Base-by-base conservation (phyloP, 768 basidiomycete species). In the Auriscalpium orientale region DNA sequence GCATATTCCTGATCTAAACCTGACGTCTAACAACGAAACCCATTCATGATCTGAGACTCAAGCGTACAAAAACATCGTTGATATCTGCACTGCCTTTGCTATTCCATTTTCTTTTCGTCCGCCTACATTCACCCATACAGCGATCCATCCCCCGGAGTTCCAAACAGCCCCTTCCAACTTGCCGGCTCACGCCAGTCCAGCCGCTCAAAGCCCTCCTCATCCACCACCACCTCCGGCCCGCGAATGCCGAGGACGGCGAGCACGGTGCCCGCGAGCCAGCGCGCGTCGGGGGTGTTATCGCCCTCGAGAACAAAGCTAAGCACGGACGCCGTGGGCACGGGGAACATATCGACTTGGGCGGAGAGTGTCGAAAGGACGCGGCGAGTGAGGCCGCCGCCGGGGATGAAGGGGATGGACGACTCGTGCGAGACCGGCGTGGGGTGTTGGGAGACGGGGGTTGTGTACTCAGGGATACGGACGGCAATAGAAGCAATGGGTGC, bases 301-400 rank as follows among this genome's bases (percentile, higher is more conserved):
- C 91, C 90, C 65, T 93, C 90, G 56, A 88, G 73, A 11, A 83
- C 89, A 64, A 89, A 92, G 48, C 89, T 86, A 49, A 90, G 71
- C 10, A 92, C 68, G 15, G 79, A 74, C 0, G 78, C 80, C 1
- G 77, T 79, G 21, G 85, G 84, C 44, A 79, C 75, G 18, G 73
- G 62, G 76, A 79, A 82, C 40, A 67, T 62, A 28, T 28, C 28
- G 28, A 7, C 28, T 28, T 28, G 28, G 43, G 65, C 38, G 0
- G 82, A 77, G 22, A 91, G 37, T 18, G 20, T 57, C 5, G 63
- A 57, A 28, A 93, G 70, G 47, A 92, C 72, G 28, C 86, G 77
- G 44, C 82, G 76, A 0, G 86, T 82, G 33, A 92, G 71, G 2
- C 91, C 91, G 36, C 87, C 87, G 15, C 87, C 87, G 0, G 90